phyloP scores from a whole-genome alignment of 345 rosid species.

The Excoecaria cochinchinensis region DNA sequence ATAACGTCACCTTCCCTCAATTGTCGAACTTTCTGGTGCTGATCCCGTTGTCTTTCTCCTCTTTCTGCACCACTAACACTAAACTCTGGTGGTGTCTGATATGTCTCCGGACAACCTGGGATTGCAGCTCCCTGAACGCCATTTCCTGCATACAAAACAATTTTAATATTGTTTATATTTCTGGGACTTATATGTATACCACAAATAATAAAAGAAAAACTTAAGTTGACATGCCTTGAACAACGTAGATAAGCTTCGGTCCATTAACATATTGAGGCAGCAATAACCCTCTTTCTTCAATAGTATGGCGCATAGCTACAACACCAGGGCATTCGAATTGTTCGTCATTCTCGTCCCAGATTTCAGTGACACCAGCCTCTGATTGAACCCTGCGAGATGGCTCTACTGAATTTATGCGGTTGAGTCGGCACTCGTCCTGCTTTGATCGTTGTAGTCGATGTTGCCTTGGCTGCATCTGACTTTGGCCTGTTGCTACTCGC shows the following conservation, averaged over 20 bases:
- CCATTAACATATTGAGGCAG: conserved; percentile 41
- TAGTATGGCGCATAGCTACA: conserved; percentile 36
- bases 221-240: conserved; percentile 24
- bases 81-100: neutral
- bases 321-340: conserved; percentile 51
- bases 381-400: conserved; percentile 32
- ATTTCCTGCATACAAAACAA: conserved; percentile 17
- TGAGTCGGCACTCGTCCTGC: conserved; percentile 31
- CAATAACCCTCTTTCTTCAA: conserved; percentile 36
- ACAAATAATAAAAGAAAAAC: neutral
- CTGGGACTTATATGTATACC: no score
- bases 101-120: conserved; percentile 47
- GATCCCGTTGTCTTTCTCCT: conserved; percentile 7
- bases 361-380: conserved; percentile 44
- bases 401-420: conserved; percentile 28
- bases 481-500: neutral
- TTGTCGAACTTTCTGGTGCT: conserved; percentile 33
- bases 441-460: conserved; percentile 23
- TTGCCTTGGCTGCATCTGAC: neutral
- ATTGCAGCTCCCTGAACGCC: conserved; percentile 35
- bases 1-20: conserved; percentile 42
- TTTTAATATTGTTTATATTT: no score
- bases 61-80: no score
- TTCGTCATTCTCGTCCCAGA: conserved; percentile 39
- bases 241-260: conserved; percentile 42